These are phyloP conservation scores for Penicillium samsonianum DNA, from an alignment of 495 filamentous ascomycete species.

Conservation along the genomic window DNA sequence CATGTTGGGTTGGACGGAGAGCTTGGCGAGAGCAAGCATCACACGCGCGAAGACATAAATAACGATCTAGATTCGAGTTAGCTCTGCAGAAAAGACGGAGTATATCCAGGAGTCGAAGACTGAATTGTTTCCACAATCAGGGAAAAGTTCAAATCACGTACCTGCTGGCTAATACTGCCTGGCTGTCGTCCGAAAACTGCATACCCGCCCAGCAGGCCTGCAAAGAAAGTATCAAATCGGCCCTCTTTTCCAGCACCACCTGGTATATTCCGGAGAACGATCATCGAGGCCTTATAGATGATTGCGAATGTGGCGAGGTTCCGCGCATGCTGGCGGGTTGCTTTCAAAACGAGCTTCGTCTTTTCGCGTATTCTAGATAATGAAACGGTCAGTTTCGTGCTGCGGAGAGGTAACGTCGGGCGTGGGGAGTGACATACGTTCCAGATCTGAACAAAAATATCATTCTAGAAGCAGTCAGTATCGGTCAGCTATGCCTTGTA, in stretches of 20 bases:
- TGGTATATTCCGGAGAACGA: slow-evolving; percentile 63
- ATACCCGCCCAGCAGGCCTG: slow-evolving; percentile 91
- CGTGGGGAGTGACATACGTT: slow-evolving; percentile 55
- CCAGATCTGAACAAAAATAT: slow-evolving; percentile 91
- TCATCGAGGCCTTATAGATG: slow-evolving; percentile 81
- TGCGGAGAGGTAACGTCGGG: slow-evolving; percentile 13
- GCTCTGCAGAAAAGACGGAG: neutral
- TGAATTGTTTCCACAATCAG: no score
- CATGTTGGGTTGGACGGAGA: slow-evolving; percentile 68
- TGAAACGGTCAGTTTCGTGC: slow-evolving; percentile 11
- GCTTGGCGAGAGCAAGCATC: slow-evolving; percentile 75
- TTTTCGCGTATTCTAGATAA: slow-evolving; percentile 71
- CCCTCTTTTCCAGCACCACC: slow-evolving; percentile 63
- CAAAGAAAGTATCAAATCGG: slow-evolving; percentile 79
- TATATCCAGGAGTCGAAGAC: neutral
- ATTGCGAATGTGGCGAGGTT: slow-evolving; percentile 90
- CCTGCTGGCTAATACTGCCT: slow-evolving; percentile 86
- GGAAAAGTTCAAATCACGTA: slow-evolving; percentile 20
- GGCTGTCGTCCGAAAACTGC: slow-evolving; percentile 85
- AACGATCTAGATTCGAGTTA: slow-evolving; percentile 60
- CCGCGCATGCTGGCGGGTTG: slow-evolving; percentile 84
- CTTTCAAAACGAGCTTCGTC: slow-evolving; percentile 71
- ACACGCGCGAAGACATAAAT: slow-evolving; percentile 97
- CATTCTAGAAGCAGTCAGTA: slow-evolving; percentile 59
- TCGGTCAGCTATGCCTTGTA: slow-evolving; percentile 10